These are phyloP conservation scores for Ricinus communis DNA, from an alignment of 345 rosid species.

Conservation along the genomic window DNA sequence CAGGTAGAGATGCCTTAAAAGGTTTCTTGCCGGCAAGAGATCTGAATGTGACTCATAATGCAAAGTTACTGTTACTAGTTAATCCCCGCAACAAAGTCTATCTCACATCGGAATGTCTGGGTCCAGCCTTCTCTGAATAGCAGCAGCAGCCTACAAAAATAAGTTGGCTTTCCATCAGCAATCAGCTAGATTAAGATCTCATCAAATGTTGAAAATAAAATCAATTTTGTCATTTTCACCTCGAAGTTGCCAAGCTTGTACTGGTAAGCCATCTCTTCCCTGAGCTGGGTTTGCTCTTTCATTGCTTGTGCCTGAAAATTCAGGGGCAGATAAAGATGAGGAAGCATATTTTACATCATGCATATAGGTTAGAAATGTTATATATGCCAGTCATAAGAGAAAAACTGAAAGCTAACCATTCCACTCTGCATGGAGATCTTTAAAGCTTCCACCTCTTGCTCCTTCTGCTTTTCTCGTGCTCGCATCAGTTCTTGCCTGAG, in stretches of 20 bases:
- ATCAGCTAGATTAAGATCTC: background rate
- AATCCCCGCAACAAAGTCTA: background rate
- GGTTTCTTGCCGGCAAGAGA: background rate
- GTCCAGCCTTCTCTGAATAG: constrained; percentile 73
- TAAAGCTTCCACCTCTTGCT: constrained; percentile 68
- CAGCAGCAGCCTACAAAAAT: constrained; percentile 59
- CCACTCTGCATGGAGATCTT: constrained; percentile 92
- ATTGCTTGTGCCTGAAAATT: constrained; percentile 81
- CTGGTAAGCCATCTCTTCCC: constrained; percentile 91
- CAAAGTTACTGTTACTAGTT: no score
- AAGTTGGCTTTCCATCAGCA: background rate
- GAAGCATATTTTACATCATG: background rate
- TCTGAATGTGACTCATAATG: no score
- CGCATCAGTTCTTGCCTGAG: constrained; percentile 70
- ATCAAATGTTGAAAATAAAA: background rate
- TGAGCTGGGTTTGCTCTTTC: constrained; percentile 90
- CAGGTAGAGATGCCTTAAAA: background rate
- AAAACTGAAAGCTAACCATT: constrained; percentile 59
- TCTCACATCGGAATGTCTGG: constrained; percentile 66
- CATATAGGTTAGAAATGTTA: background rate
- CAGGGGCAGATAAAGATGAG: background rate
- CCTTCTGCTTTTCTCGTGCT: constrained; percentile 90
- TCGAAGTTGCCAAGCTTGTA: constrained; percentile 91
- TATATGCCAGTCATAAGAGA: background rate
- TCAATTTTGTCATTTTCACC: constrained; percentile 38